Percentiles rank a stretch among this genome's conserved stretches.
Evolutionary conservation across 306 rosid genomes (phyloP).

Genomic region (Astragalus membranaceus): DNA sequence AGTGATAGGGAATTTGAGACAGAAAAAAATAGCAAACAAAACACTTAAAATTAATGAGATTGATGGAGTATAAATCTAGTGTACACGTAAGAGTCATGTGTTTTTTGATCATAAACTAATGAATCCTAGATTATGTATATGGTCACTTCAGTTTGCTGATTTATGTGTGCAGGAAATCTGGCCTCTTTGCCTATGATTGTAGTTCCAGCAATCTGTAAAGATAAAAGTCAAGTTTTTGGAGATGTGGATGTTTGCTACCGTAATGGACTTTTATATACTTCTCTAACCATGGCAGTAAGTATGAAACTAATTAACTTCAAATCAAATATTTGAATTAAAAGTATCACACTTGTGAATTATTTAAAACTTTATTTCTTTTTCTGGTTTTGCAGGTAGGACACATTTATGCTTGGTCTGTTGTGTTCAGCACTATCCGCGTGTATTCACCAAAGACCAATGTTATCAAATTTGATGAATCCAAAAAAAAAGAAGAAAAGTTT

Average conservation of each 20-base stretch:
- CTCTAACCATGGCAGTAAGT: conserved; percentile 30
- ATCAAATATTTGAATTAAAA: no score
- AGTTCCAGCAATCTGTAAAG: conserved; percentile 29
- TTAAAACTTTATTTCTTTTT: not conserved
- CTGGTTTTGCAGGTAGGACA: conserved; percentile 24
- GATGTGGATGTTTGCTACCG: conserved; percentile 5
- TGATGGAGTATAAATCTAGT: no score
- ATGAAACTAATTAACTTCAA: not conserved
- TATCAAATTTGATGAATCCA: conserved; percentile 1
- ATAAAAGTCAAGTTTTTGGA: conserved; percentile 25
- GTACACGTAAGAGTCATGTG: no score
- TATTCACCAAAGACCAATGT: conserved; percentile 6
- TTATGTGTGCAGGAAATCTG: conserved; percentile 20
- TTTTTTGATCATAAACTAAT: no score
- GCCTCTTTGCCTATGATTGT: conserved; percentile 13
- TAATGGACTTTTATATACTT: conserved; percentile 27
- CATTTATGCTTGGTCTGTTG: conserved; percentile 33
- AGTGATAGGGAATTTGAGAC: no score
- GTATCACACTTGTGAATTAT: no score
- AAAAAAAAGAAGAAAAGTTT: not conserved
- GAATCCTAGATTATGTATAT: no score
- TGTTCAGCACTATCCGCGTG: conserved; percentile 27
- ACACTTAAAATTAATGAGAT: no score
- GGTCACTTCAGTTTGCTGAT: no score
- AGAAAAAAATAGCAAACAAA: no score